Conservation (phyloP, 441 rosid species). For the Raphanus hybrid region DNA sequence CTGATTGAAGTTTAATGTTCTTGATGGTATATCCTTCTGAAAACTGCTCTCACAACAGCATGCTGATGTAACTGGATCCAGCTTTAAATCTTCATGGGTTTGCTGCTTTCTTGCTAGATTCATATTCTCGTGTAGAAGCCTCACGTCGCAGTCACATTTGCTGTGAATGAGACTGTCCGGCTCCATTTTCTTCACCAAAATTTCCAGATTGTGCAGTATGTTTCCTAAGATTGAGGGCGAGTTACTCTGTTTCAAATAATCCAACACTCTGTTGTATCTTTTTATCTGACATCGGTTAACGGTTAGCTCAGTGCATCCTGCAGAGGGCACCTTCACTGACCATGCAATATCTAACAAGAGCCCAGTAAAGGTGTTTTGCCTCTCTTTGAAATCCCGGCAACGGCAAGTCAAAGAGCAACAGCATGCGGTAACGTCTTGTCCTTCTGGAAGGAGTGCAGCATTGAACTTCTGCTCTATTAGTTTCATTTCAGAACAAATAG, state of each 20-base stretch:
- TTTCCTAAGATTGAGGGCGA: slow-evolving; percentile 62
- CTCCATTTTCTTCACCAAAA: slow-evolving; percentile 46
- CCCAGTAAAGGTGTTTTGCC: slow-evolving; percentile 62
- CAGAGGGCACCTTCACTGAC: slow-evolving; percentile 69
- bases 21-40: slow-evolving; percentile 43
- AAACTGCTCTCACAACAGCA: slow-evolving; percentile 47
- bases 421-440: slow-evolving; percentile 39
- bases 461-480: slow-evolving; percentile 63
- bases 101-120: slow-evolving; percentile 50
- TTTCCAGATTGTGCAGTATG: slow-evolving; percentile 59
- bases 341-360: slow-evolving; percentile 82
- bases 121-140: slow-evolving; percentile 52
- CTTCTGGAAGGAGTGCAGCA: slow-evolving; percentile 42
- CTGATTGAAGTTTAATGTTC: slow-evolving; percentile 47
- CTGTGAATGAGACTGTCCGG: slow-evolving; percentile 41
- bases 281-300: slow-evolving; percentile 65
- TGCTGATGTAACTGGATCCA: slow-evolving; percentile 39
- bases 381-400: slow-evolving; percentile 50
- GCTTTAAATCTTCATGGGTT: slow-evolving; percentile 29
- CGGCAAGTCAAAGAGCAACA: slow-evolving; percentile 38
- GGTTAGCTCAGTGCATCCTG: slow-evolving; percentile 51
- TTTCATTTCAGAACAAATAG: slow-evolving; percentile 77
- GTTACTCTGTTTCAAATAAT: slow-evolving; percentile 59
- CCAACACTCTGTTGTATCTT: slow-evolving; percentile 64
- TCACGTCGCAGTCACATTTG: slow-evolving; percentile 49